phyloP scores from a whole-genome alignment of 331 rosid genomes.

The Quercus phellos region DNA sequence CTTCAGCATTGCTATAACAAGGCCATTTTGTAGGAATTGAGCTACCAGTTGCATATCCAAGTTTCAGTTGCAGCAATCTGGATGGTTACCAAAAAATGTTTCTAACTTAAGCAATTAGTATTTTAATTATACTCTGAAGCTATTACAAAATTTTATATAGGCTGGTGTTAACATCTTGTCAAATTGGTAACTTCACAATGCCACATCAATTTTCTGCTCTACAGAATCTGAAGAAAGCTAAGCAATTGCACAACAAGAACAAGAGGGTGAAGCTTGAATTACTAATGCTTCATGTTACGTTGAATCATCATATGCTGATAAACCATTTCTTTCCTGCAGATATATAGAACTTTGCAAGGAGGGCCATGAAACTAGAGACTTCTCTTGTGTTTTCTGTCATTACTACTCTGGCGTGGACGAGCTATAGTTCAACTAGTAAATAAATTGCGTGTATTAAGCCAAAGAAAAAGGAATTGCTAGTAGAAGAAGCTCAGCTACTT shows the following conservation, averaged over 20 bases:
- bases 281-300: neutral
- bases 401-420: constrained; percentile 64
- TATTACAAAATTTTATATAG: neutral
- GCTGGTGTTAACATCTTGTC: neutral
- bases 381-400: constrained; percentile 79
- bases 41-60: neutral
- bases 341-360: constrained; percentile 51
- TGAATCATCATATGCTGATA: neutral
- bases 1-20: neutral
- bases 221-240: neutral
- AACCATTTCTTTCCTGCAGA: constrained; percentile 34
- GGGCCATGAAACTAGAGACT: constrained; percentile 60
- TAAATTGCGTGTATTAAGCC: no score
- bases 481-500: neutral
- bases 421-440: neutral
- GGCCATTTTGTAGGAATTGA: neutral
- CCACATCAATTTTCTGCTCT: neutral
- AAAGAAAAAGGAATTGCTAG: neutral
- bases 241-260: neutral
- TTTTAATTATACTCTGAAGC: neutral
- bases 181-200: no score
- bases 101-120: neutral
- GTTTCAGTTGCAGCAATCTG: neutral
- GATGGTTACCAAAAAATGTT: no score
- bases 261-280: neutral